A percentile compares a stretch with the other conserved stretches of the same genome.
phyloP scores from a whole-genome alignment of 2,329 filamentous ascomycete genomes.

The Ceratocystis papillata region DNA sequence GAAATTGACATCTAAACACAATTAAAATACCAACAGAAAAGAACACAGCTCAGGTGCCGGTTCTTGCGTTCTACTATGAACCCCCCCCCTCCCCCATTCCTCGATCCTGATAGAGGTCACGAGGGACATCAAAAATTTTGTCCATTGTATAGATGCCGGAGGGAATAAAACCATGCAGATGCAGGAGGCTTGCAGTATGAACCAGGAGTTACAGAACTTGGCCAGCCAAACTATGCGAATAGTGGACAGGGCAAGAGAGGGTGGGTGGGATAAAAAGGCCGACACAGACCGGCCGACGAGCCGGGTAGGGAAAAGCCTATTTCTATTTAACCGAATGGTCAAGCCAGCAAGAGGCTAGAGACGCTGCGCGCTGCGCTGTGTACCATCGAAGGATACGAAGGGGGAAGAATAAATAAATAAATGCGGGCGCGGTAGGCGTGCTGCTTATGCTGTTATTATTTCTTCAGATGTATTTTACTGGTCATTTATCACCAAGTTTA shows the following conservation, averaged over 20 bases:
- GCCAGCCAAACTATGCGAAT: no score
- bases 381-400: neutral
- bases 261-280: constrained; percentile 6
- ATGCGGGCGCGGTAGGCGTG: neutral
- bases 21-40: neutral
- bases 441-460: neutral
- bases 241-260: neutral
- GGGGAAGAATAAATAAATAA: neutral
- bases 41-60: constrained; percentile 1
- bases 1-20: neutral
- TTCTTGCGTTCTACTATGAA: constrained; percentile 6
- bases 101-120: neutral
- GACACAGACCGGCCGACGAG: neutral
- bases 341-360: neutral
- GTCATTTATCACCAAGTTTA: neutral
- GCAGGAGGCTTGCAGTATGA: no score
- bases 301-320: constrained; percentile 11
- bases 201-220: neutral
- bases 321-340: constrained; percentile 13
- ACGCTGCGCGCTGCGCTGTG: neutral
- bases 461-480: neutral
- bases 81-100: neutral
- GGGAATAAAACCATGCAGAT: neutral
- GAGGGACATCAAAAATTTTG: constrained; percentile 1
- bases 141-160: neutral